A percentile compares a stretch with the other conserved stretches of the same genome.
Conservation (phyloP, 169 alveolate species). For the Eimeria falciformis region DNA sequence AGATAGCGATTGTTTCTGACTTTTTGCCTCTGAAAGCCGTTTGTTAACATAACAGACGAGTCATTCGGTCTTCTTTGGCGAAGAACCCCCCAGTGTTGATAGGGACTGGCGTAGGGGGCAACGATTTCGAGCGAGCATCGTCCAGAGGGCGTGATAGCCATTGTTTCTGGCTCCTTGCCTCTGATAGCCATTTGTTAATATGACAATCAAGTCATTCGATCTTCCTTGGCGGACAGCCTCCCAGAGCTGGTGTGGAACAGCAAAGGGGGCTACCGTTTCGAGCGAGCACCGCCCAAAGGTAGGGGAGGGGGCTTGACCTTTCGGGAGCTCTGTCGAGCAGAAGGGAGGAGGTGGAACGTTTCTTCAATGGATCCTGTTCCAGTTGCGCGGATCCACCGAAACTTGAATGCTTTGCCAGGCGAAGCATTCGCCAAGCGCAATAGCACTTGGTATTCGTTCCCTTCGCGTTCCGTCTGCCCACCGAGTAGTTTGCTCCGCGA, state of each 20-base stretch:
- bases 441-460: neutral
- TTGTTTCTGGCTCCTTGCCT: too few relatives aligned
- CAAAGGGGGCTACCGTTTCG: slow-evolving; percentile 43
- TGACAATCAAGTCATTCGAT: slow-evolving; percentile 57
- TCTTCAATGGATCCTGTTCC: neutral
- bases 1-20: slow-evolving; percentile 14
- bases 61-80: slow-evolving; percentile 65
- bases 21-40: slow-evolving; percentile 34
- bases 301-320: slow-evolving; percentile 8
- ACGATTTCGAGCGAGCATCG: slow-evolving; percentile 49
- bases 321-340: slow-evolving; percentile 42
- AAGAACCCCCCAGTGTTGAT: slow-evolving; percentile 67
- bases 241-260: slow-evolving; percentile 68
- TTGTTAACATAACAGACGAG: slow-evolving; percentile 30
- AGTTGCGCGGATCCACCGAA: neutral
- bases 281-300: slow-evolving; percentile 40
- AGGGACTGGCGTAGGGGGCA: slow-evolving; percentile 54
- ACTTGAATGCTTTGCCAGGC: neutral
- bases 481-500: neutral
- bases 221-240: slow-evolving; percentile 66
- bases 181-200: too few relatives aligned
- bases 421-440: neutral
- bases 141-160: too few relatives aligned
- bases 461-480: slow-evolving; percentile 27
- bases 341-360: slow-evolving; percentile 37